Percentiles rank a stretch among this genome's conserved stretches.
Evolutionary conservation across 2,329 filamentous ascomycete genomes (phyloP).

Genomic region (Rhinocladiella mackenziei): DNA sequence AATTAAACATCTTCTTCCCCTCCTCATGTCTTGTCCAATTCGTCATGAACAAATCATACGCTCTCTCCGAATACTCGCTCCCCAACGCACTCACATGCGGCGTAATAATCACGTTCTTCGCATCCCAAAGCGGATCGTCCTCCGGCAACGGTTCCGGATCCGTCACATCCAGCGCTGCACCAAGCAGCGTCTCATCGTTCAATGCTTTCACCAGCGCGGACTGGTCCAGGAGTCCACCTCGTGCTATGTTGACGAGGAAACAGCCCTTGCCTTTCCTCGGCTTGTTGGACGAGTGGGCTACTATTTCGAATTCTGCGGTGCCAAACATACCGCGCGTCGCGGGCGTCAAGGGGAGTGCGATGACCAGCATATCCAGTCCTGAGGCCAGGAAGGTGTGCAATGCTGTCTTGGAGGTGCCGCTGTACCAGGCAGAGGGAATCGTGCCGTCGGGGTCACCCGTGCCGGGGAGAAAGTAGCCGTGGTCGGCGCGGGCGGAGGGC

Average conservation of each 20-base stretch:
- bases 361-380: slow-evolving; percentile 55
- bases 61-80: slow-evolving; percentile 53
- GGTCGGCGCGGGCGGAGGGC: slow-evolving; percentile 60
- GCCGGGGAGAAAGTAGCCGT: slow-evolving; percentile 63
- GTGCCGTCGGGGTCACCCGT: slow-evolving; percentile 58
- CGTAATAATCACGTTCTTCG: slow-evolving; percentile 66
- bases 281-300: slow-evolving; percentile 34
- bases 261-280: slow-evolving; percentile 3
- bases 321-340: slow-evolving; percentile 55
- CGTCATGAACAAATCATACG: slow-evolving; percentile 54
- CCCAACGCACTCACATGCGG: slow-evolving; percentile 60
- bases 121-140: slow-evolving; percentile 65
- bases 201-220: slow-evolving; percentile 61
- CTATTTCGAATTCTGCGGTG: slow-evolving; percentile 50
- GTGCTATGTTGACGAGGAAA: slow-evolving; percentile 65
- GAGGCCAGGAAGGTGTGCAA: slow-evolving; percentile 53
- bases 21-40: slow-evolving; percentile 54
- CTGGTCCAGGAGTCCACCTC: slow-evolving; percentile 61
- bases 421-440: slow-evolving; percentile 55
- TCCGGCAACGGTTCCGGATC: slow-evolving; percentile 72
- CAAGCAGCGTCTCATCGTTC: slow-evolving; percentile 51
- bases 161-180: slow-evolving; percentile 73
- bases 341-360: slow-evolving; percentile 55
- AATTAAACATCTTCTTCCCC: slow-evolving; percentile 58
- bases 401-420: slow-evolving; percentile 49